Evolutionary conservation across 768 basidiomycete species (phyloP).

Genomic region (Mycena galopus): DNA sequence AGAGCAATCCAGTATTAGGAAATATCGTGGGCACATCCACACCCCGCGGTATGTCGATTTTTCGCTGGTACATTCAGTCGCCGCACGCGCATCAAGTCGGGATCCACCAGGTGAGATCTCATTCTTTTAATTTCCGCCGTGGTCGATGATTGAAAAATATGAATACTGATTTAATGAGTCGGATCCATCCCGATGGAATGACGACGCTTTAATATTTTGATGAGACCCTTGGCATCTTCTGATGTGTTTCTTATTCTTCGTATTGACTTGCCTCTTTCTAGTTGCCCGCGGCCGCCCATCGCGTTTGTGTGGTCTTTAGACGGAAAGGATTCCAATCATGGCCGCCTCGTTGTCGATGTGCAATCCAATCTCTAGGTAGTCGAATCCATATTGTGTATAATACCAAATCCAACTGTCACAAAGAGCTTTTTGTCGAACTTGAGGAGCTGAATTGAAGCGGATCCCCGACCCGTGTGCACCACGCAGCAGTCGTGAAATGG

Average conservation of each 20-base stretch:
- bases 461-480: no score
- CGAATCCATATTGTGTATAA: no score
- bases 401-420: no score
- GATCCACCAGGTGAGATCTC: not conserved
- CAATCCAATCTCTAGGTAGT: no score
- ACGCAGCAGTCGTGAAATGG: no score
- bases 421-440: no score
- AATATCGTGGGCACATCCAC: constrained; percentile 55
- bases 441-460: no score
- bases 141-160: constrained; percentile 60
- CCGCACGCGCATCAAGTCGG: no score
- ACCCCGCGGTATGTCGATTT: constrained; percentile 62
- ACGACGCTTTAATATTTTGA: constrained; percentile 2
- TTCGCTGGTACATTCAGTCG: constrained; percentile 53
- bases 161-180: constrained; percentile 67
- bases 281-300: no score
- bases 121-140: not conserved
- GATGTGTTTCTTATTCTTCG: not conserved
- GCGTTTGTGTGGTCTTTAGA: no score
- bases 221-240: not conserved
- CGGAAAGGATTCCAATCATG: no score
- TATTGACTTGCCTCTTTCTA: not conserved
- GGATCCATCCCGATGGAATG: constrained; percentile 50
- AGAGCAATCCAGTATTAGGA: constrained; percentile 62
- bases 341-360: no score